phyloP scores from a whole-genome alignment of 352 stramenopile species.

The Pythium phragmitis region DNA sequence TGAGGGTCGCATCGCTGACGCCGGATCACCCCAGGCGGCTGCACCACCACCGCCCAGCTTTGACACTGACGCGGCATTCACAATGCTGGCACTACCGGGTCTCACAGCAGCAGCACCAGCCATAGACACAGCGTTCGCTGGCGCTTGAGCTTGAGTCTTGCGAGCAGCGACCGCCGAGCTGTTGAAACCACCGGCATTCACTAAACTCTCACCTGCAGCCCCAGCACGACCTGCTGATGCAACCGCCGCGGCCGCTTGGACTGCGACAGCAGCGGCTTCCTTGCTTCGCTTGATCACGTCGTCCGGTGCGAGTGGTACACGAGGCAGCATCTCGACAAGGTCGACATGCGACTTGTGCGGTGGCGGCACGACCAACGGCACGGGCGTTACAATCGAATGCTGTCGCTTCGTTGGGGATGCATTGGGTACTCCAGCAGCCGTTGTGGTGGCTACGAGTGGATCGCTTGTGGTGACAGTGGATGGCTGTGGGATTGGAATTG shows the following conservation, averaged over 20 bases:
- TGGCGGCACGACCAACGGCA: constrained; percentile 37
- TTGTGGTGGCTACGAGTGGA: background rate
- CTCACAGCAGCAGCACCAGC: background rate
- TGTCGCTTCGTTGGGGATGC: constrained; percentile 18
- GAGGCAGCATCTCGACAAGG: constrained; percentile 64
- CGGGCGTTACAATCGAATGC: constrained; percentile 30
- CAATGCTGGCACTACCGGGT: background rate
- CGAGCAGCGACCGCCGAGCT: constrained; percentile 25
- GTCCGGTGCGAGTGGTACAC: constrained; percentile 53
- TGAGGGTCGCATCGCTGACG: constrained; percentile 6
- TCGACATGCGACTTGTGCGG: constrained; percentile 83
- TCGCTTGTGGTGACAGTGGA: constrained; percentile 12
- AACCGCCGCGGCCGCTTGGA: constrained; percentile 70
- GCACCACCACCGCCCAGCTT: constrained; percentile 9
- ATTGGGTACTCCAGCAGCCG: background rate
- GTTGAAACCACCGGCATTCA: constrained; percentile 43
- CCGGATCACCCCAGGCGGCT: constrained; percentile 20
- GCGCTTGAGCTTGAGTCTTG: constrained; percentile 10
- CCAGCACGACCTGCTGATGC: constrained; percentile 41
- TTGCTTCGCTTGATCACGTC: constrained; percentile 89
- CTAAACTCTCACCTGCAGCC: constrained; percentile 42
- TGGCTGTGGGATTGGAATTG: constrained; percentile 57
- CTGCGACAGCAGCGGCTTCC: constrained; percentile 65
- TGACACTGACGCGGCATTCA: background rate
- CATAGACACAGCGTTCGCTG: constrained; percentile 5